Percentiles rank a stretch among this genome's conserved stretches.
These are phyloP conservation scores for Aspergillus baeticus DNA, from an alignment of 495 filamentous ascomycete species.

Conservation along the genomic window DNA sequence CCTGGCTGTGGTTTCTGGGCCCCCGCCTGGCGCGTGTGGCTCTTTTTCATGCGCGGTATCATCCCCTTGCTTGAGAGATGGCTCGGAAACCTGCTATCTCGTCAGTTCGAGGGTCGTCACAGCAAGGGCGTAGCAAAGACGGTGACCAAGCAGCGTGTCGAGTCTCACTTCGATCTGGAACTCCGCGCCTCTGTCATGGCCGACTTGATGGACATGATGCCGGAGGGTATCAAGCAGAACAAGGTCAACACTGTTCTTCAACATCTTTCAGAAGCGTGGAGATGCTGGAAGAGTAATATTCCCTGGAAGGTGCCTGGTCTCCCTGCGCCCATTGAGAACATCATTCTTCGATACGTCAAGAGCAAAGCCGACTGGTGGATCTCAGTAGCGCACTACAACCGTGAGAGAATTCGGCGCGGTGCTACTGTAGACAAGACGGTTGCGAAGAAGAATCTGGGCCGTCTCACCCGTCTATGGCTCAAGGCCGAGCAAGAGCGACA, in stretches of 20 bases:
- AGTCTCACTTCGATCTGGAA: slow-evolving; percentile 98
- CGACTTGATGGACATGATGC: slow-evolving; percentile 99
- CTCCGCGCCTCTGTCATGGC: slow-evolving; percentile 98
- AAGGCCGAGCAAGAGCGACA: slow-evolving; percentile 98
- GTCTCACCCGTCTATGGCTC: slow-evolving; percentile 92
- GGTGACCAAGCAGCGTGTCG: slow-evolving; percentile 97
- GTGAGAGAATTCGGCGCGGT: slow-evolving; percentile 91
- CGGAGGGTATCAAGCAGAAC: slow-evolving; percentile 98
- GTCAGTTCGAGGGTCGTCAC: slow-evolving; percentile 98
- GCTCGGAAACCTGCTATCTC: slow-evolving; percentile 94
- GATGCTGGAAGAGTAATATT: slow-evolving; percentile 99
- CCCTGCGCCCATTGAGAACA: slow-evolving; percentile 96
- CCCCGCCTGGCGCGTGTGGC: slow-evolving; percentile 97
- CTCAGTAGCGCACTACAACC: slow-evolving; percentile 96
- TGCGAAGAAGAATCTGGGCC: slow-evolving; percentile 97
- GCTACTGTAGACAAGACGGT: slow-evolving; percentile 99
- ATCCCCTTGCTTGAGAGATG: slow-evolving; percentile 95
- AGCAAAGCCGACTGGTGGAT: slow-evolving; percentile 99
- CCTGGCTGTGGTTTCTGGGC: slow-evolving; percentile 99
- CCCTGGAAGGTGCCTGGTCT: slow-evolving; percentile 98
- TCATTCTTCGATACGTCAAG: slow-evolving; percentile 97
- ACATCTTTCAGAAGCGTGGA: slow-evolving; percentile 96
- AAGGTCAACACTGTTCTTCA: slow-evolving; percentile 98
- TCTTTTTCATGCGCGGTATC: slow-evolving; percentile 99
- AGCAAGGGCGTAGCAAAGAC: slow-evolving; percentile 99